Conservation (phyloP, 2,329 filamentous ascomycete species). For the Microdochium nivale region DNA sequence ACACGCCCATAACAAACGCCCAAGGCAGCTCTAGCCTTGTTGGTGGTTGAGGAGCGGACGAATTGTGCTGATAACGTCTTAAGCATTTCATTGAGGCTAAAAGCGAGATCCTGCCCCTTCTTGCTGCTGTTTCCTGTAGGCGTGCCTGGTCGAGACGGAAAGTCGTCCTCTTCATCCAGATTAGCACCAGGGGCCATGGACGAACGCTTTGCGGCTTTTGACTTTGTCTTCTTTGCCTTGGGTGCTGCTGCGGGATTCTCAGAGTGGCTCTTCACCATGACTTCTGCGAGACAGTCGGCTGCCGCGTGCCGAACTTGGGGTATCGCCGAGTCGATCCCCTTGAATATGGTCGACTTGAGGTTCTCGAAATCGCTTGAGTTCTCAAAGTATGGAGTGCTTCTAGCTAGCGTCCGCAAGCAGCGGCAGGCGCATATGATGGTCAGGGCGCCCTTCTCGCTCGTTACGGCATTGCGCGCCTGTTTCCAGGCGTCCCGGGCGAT, state of each 20-base stretch:
- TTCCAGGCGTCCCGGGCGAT: conserved; percentile 92
- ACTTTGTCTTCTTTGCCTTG: conserved; percentile 57
- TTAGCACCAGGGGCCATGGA: conserved; percentile 51
- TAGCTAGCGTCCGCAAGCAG: conserved; percentile 67
- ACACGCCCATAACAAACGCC: conserved; percentile 81
- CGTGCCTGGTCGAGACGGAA: conserved; percentile 49
- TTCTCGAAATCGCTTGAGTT: conserved; percentile 88
- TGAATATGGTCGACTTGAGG: conserved; percentile 74
- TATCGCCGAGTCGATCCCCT: conserved; percentile 72
- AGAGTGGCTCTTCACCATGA: conserved; percentile 74
- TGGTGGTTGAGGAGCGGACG: conserved; percentile 66
- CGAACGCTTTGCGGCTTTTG: conserved; percentile 45
- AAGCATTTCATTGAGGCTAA: conserved; percentile 71
- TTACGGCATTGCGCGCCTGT: conserved; percentile 67
- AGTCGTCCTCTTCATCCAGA: conserved; percentile 66
- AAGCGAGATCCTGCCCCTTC: conserved; percentile 62
- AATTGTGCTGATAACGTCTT: conserved; percentile 76
- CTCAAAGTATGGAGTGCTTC: conserved; percentile 71
- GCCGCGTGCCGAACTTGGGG: conserved; percentile 74
- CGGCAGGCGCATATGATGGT: conserved; percentile 73
- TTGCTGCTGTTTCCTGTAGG: conserved; percentile 60
- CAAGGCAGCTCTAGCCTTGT: conserved; percentile 72
- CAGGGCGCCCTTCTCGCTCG: conserved; percentile 72
- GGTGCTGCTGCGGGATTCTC: conserved; percentile 43
- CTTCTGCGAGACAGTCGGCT: conserved; percentile 74